Percentiles rank a stretch among this genome's conserved stretches.
Evolutionary conservation across 1,139 yeast genomes (phyloP).

Genomic region (Protomyces gravidus): DNA sequence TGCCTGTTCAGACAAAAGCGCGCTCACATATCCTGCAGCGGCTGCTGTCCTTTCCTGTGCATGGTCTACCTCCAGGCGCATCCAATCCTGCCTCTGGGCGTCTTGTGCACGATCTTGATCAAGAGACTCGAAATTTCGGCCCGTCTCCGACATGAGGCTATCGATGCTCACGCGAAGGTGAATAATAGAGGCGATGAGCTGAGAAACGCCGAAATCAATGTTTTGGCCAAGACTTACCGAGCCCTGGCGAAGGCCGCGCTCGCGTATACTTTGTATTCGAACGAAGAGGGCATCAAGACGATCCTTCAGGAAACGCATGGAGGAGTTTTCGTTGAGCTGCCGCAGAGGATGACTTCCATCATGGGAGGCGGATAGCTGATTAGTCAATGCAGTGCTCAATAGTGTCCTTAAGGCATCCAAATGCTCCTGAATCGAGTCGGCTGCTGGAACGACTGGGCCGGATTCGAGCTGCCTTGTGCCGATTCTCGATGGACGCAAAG

Average conservation of each 20-base stretch:
- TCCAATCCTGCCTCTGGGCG: background rate
- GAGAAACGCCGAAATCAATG: background rate
- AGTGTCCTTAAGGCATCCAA: no score
- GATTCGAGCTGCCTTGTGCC: no score
- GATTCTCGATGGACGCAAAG: no score
- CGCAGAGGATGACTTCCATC: no score
- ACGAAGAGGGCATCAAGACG: background rate
- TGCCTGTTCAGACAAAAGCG: background rate
- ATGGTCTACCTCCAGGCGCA: background rate
- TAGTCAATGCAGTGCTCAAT: no score
- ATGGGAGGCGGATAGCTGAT: no score
- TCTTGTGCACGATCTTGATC: background rate
- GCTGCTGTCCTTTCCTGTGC: background rate
- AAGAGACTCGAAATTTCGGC: background rate
- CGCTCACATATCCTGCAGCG: background rate
- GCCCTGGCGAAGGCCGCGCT: background rate
- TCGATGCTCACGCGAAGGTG: background rate
- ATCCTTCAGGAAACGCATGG: background rate
- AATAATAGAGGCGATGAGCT: background rate
- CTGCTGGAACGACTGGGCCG: no score
- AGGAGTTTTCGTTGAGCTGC: background rate
- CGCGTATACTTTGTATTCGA: background rate
- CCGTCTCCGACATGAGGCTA: background rate
- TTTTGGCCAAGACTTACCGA: background rate
- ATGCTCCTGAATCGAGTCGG: no score